These are phyloP conservation scores for Leptodontidium sp. DNA, from an alignment of 2,329 filamentous ascomycete species.

Conservation along the genomic window DNA sequence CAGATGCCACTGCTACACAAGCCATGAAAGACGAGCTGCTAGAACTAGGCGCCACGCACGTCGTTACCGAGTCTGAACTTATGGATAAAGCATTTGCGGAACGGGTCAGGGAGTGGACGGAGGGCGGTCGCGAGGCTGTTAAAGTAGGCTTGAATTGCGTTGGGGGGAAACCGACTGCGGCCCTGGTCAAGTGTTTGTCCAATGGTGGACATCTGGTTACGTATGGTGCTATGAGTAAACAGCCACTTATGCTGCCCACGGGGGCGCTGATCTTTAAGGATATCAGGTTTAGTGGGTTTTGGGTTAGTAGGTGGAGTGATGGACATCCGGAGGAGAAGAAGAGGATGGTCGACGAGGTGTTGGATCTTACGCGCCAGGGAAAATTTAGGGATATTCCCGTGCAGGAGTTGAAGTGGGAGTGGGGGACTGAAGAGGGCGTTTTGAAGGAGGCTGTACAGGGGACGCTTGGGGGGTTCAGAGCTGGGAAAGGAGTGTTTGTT, in stretches of 20 bases:
- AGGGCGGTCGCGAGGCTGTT: slow-evolving; percentile 70
- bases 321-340: slow-evolving; percentile 76
- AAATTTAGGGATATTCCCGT: slow-evolving; percentile 85
- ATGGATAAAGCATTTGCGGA: slow-evolving; percentile 54
- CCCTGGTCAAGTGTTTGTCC: slow-evolving; percentile 77
- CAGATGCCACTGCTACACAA: slow-evolving; percentile 69
- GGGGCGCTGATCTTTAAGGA: slow-evolving; percentile 94
- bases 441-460: slow-evolving; percentile 81
- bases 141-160: slow-evolving; percentile 91
- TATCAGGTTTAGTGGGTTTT: slow-evolving; percentile 89
- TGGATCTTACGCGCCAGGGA: slow-evolving; percentile 76
- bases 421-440: slow-evolving; percentile 75
- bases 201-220: slow-evolving; percentile 81
- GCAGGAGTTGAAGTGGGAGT: slow-evolving; percentile 83
- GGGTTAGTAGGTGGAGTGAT: slow-evolving; percentile 91
- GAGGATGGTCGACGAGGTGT: slow-evolving; percentile 83
- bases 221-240: slow-evolving; percentile 93
- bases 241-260: slow-evolving; percentile 83
- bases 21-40: slow-evolving; percentile 67
- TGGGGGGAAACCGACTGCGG: slow-evolving; percentile 83
- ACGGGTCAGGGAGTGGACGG: slow-evolving; percentile 70
- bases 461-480: slow-evolving; percentile 83
- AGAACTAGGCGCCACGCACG: slow-evolving; percentile 62
- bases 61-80: slow-evolving; percentile 58
- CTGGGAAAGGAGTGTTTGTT: slow-evolving; percentile 89